phyloP scores from a whole-genome alignment of 2,329 filamentous ascomycete genomes.

The Epichloe gansuensis region DNA sequence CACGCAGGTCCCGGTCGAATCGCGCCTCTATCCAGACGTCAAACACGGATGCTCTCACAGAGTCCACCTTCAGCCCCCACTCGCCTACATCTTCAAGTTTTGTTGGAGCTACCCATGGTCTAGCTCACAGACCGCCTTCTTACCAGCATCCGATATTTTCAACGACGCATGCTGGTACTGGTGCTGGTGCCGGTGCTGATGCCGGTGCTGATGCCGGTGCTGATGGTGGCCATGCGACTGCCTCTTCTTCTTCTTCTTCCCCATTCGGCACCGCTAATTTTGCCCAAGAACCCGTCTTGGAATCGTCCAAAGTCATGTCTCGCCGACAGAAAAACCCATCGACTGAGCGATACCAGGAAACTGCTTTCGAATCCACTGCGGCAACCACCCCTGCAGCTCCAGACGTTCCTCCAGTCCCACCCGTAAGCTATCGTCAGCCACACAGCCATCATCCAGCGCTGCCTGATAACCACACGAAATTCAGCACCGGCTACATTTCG shows the following conservation, averaged over 20 bases:
- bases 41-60: slow-evolving; percentile 40
- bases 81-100: slow-evolving; percentile 42
- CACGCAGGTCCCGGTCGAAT: slow-evolving; percentile 33
- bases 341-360: slow-evolving; percentile 25
- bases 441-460: slow-evolving; percentile 19
- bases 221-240: not conserved
- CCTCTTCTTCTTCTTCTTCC: not conserved
- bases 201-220: not conserved
- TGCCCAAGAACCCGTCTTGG: slow-evolving; percentile 25
- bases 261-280: not conserved
- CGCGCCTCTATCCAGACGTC: slow-evolving; percentile 43
- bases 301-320: slow-evolving; percentile 9
- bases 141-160: slow-evolving; percentile 29
- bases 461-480: slow-evolving; percentile 12
- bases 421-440: slow-evolving; percentile 42
- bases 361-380: slow-evolving; percentile 12
- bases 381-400: slow-evolving; percentile 39
- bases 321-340: slow-evolving; percentile 6
- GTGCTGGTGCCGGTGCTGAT: not conserved
- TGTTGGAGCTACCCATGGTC: slow-evolving; percentile 32
- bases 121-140: slow-evolving; percentile 47
- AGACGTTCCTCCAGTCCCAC: slow-evolving; percentile 47
- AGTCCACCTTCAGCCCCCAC: slow-evolving; percentile 45
- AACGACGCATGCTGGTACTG: slow-evolving; percentile 14
- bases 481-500: slow-evolving; percentile 7